phyloP scores from a whole-genome alignment of 2,329 filamentous ascomycete species.

The Aspergillus ruber region DNA sequence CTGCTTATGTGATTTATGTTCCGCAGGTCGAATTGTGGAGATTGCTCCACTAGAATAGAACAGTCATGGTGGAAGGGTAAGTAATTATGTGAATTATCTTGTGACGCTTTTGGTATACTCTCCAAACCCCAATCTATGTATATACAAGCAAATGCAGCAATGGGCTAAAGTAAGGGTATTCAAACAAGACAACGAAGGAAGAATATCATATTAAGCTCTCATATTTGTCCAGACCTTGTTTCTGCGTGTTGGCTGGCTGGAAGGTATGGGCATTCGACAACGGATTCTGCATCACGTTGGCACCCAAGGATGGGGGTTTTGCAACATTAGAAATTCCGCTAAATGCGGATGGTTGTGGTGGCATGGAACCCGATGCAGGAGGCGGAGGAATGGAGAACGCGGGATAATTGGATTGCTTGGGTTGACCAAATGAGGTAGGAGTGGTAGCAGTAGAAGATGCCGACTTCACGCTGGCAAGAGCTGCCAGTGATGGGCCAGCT shows the following conservation, averaged over 20 bases:
- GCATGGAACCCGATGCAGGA: constrained; percentile 16
- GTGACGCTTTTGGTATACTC: no score
- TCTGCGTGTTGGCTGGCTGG: constrained; percentile 22
- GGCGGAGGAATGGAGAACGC: constrained; percentile 39
- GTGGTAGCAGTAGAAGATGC: constrained; percentile 8
- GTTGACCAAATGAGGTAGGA: constrained; percentile 13
- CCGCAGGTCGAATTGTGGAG: no score
- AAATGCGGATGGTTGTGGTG: constrained; percentile 8
- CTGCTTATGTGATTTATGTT: no score
- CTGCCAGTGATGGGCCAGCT: constrained; percentile 15
- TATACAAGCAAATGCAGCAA: neutral
- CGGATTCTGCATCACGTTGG: constrained; percentile 12
- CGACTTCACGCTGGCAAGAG: constrained; percentile 20
- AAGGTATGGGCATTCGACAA: constrained; percentile 18
- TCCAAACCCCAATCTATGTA: neutral
- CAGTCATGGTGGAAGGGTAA: no score
- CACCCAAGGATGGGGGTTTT: constrained; percentile 9
- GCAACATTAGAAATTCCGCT: constrained; percentile 13
- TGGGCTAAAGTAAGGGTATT: constrained; percentile 6
- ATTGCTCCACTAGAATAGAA: no score
- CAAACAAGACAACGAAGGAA: constrained; percentile 3
- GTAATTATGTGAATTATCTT: no score
- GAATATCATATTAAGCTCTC: constrained; percentile 46
- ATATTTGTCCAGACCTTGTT: constrained; percentile 48
- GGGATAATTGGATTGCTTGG: constrained; percentile 23